A percentile compares a stretch with the other conserved stretches of the same genome.
Conservation (phyloP, 139 green algal species). For the Micromonas commoda region DNA sequence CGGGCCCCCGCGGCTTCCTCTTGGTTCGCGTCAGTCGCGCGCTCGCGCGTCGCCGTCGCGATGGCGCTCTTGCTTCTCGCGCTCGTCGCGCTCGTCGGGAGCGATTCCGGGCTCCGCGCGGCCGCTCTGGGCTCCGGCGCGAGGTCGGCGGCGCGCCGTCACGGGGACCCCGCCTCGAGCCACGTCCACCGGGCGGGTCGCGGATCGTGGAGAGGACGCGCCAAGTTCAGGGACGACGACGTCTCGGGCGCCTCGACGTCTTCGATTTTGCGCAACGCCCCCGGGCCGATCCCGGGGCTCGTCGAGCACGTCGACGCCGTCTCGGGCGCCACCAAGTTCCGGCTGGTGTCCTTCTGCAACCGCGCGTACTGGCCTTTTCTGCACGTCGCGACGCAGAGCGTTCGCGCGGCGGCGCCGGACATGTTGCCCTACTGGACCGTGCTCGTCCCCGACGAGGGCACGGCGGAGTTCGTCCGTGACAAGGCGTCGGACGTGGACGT, state of each 20-base stretch:
- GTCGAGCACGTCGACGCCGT: conserved; percentile 5
- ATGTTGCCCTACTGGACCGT: conserved; percentile 10
- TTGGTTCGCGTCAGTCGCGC: not conserved
- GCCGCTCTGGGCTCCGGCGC: too few relatives aligned
- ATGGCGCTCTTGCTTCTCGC: not conserved
- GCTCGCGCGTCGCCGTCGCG: not conserved
- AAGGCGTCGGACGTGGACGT: not conserved
- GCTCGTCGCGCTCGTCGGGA: not conserved
- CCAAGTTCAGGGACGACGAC: too few relatives aligned
- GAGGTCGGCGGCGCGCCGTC: not conserved
- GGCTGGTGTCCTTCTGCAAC: conserved; percentile 18
- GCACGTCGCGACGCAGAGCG: not conserved
- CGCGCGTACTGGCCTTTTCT: conserved; percentile 6
- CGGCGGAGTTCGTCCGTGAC: not conserved
- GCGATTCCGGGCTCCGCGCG: not conserved
- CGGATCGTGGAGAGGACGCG: too few relatives aligned
- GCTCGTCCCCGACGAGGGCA: conserved; percentile 3
- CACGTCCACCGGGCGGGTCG: too few relatives aligned
- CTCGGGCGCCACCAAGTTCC: not conserved
- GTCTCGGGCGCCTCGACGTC: too few relatives aligned
- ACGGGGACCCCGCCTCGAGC: too few relatives aligned
- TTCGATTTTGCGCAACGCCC: too few relatives aligned
- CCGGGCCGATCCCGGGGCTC: not conserved
- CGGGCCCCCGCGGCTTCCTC: too few relatives aligned
- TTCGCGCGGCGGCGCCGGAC: not conserved